Conservation (phyloP, 371 early-diverging fungal species). For the Mortierella sp. region DNA sequence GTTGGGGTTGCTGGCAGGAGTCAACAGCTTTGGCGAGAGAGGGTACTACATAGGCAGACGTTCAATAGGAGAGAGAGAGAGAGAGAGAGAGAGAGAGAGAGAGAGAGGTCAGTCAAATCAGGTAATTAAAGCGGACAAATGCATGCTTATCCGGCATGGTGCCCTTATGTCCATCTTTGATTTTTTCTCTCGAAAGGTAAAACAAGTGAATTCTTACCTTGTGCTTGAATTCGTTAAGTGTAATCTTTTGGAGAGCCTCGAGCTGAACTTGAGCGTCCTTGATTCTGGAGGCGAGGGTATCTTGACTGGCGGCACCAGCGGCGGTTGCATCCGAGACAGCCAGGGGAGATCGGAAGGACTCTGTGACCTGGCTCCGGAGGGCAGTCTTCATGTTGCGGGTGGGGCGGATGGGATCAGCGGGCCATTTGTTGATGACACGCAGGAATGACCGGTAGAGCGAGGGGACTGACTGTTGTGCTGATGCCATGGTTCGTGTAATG, state of each 20-base stretch:
- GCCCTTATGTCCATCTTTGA: background rate
- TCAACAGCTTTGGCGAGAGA: constrained; percentile 66
- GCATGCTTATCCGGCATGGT: background rate
- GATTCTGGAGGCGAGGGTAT: constrained; percentile 49
- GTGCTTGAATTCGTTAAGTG: constrained; percentile 67
- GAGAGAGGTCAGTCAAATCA: background rate
- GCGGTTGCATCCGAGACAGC: too few relatives aligned
- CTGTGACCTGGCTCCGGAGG: constrained; percentile 65
- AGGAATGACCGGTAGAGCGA: constrained; percentile 67
- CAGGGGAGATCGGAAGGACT: constrained; percentile 61
- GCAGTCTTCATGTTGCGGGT: constrained; percentile 71
- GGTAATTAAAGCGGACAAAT: too few relatives aligned
- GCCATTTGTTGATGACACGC: constrained; percentile 68
- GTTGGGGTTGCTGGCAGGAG: constrained; percentile 73
- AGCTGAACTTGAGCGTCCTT: constrained; percentile 62
- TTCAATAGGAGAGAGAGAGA: background rate
- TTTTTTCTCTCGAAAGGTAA: background rate
- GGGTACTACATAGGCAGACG: constrained; percentile 59
- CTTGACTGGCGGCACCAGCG: constrained; percentile 9
- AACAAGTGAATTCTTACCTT: constrained; percentile 55
- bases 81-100: background rate
- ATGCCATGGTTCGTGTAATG: background rate
- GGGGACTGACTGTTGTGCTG: constrained; percentile 19
- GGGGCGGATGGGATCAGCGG: constrained; percentile 71
- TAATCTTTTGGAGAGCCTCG: constrained; percentile 64